phyloP scores from a whole-genome alignment of 2,329 filamentous ascomycete genomes.

The Sphaerulina musiva region DNA sequence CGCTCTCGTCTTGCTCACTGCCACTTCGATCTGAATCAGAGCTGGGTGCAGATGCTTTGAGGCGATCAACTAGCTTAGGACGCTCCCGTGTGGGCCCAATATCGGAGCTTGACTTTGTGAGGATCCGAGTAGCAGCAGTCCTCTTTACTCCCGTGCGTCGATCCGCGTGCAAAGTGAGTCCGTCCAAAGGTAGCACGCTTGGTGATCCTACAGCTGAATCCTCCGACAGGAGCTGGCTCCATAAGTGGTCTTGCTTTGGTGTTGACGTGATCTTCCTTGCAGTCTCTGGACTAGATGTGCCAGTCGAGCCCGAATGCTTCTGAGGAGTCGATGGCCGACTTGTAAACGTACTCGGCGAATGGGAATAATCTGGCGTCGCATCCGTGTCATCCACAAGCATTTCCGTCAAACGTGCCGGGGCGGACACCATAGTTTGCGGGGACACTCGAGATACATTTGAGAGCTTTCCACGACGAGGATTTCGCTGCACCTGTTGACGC shows the following conservation, averaged over 20 bases:
- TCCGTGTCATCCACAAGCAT: constrained; percentile 26
- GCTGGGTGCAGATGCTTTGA: constrained; percentile 28
- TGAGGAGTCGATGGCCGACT: constrained; percentile 22
- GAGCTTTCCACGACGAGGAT: constrained; percentile 14
- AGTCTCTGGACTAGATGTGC: constrained; percentile 13
- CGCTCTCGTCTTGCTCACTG: constrained; percentile 17
- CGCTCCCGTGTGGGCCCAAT: constrained; percentile 19
- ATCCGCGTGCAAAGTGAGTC: constrained; percentile 20
- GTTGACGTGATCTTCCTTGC: constrained; percentile 21
- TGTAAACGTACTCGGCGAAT: constrained; percentile 16
- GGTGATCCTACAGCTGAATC: constrained; percentile 22
- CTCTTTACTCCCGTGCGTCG: constrained; percentile 3
- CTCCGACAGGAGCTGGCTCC: constrained; percentile 27
- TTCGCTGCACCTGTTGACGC: constrained; percentile 3
- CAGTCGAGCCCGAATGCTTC: constrained; percentile 7
- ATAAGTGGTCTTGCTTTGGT: constrained; percentile 31
- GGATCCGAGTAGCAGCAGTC: constrained; percentile 2
- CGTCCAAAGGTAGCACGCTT: constrained; percentile 22
- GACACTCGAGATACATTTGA: constrained; percentile 12
- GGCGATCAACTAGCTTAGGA: constrained; percentile 30
- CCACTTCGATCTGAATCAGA: constrained; percentile 20
- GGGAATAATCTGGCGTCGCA: constrained; percentile 18
- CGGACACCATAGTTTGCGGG: constrained; percentile 26
- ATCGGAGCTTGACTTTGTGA: constrained; percentile 25
- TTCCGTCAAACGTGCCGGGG: constrained; percentile 27